Conservation (phyloP, 2,329 filamentous ascomycete species). For the Cercospora sp. region DNA sequence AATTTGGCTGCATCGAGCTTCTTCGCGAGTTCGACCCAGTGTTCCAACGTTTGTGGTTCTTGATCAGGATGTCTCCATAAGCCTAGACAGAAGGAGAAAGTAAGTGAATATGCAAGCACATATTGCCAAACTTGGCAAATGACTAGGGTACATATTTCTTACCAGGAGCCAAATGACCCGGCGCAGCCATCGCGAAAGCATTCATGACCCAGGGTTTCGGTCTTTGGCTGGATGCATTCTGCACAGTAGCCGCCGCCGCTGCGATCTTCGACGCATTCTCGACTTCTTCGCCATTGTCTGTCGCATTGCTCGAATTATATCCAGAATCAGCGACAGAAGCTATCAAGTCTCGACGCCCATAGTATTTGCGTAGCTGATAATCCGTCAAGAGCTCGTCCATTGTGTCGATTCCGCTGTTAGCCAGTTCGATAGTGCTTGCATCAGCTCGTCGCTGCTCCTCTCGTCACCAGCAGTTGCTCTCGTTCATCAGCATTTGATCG, state of each 20-base stretch:
- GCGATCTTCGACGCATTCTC: neutral
- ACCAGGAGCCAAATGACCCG: slow-evolving; percentile 50
- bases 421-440: neutral
- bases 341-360: neutral
- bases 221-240: neutral
- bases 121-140: neutral
- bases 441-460: neutral
- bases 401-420: neutral
- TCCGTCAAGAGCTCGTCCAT: slow-evolving; percentile 15
- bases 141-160: neutral
- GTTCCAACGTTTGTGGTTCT: slow-evolving; percentile 46
- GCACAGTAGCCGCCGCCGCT: slow-evolving; percentile 6
- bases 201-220: slow-evolving; percentile 49
- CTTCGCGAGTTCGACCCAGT: slow-evolving; percentile 52
- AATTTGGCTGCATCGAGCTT: slow-evolving; percentile 52
- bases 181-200: slow-evolving; percentile 51
- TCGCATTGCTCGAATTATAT: slow-evolving; percentile 13
- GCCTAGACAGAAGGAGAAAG: slow-evolving; percentile 18
- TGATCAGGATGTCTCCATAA: slow-evolving; percentile 37
- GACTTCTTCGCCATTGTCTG: neutral
- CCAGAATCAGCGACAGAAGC: neutral
- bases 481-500: neutral
- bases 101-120: slow-evolving; percentile 13
- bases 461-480: neutral
- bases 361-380: slow-evolving; percentile 8